phyloP scores from a whole-genome alignment of 805 yeast genomes.

The Kodamaea jinghongensis region DNA sequence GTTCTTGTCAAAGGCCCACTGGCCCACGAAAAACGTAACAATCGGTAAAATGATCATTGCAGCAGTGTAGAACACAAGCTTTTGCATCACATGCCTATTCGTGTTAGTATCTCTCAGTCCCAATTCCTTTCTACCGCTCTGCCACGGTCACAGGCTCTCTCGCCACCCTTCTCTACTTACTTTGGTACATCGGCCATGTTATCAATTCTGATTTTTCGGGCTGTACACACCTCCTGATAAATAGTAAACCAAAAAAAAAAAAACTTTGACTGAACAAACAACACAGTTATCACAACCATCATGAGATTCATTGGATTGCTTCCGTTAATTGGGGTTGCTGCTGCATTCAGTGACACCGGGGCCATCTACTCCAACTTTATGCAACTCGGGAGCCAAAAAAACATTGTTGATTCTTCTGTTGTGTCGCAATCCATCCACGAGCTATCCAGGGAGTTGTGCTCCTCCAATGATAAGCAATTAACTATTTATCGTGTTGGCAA shows the following conservation, averaged over 20 bases:
- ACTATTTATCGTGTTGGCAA: conserved; percentile 26
- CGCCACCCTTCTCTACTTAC: conserved; percentile 13
- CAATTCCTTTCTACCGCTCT: neutral
- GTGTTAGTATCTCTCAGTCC: conserved; percentile 13
- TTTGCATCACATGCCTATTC: conserved; percentile 57
- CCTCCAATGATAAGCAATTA: conserved; percentile 13
- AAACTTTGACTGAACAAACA: conserved; percentile 3
- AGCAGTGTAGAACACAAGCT: conserved; percentile 69
- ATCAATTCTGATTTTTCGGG: neutral
- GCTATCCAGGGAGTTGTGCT: conserved; percentile 18
- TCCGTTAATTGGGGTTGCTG: conserved; percentile 12
- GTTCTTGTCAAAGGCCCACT: conserved; percentile 45
- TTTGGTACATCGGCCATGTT: conserved; percentile 14
- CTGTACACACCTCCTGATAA: neutral
- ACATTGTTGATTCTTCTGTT: conserved; percentile 22
- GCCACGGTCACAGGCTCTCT: neutral
- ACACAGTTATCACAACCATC: neutral
- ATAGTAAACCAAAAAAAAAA: neutral
- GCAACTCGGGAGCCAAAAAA: conserved; percentile 8
- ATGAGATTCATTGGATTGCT: conserved; percentile 12
- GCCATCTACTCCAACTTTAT: conserved; percentile 17
- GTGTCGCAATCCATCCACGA: conserved; percentile 16
- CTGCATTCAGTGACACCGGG: conserved; percentile 25
- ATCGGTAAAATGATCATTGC: conserved; percentile 74
- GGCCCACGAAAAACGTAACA: conserved; percentile 56